These are phyloP conservation scores for Penicillium italicum DNA, from an alignment of 2,329 filamentous ascomycete species.

Conservation along the genomic window DNA sequence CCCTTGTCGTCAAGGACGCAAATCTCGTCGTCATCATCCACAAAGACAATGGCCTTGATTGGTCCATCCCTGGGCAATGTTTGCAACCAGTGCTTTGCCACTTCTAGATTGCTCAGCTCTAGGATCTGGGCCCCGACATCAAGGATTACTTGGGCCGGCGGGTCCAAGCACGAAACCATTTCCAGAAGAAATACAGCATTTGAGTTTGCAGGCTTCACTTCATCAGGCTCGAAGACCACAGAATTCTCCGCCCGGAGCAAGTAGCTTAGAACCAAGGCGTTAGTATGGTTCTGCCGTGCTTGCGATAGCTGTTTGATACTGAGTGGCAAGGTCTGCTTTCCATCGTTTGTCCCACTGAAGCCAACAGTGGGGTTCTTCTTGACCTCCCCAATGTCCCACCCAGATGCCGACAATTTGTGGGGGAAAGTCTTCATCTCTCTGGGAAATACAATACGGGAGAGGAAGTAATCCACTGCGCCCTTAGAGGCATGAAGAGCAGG, in stretches of 20 bases:
- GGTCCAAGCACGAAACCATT: constrained; percentile 40
- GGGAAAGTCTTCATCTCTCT: constrained; percentile 62
- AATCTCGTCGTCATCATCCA: constrained; percentile 39
- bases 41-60: constrained; percentile 54
- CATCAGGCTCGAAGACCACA: constrained; percentile 5
- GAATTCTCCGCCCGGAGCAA: constrained; percentile 55
- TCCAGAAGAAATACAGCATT: constrained; percentile 45
- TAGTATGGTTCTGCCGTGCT: constrained; percentile 57
- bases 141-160: constrained; percentile 57
- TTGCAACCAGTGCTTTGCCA: constrained; percentile 56
- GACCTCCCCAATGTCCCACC: constrained; percentile 57
- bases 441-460: constrained; percentile 58
- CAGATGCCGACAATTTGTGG: constrained; percentile 60
- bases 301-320: constrained; percentile 56
- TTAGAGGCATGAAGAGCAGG: constrained; percentile 53
- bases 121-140: constrained; percentile 70
- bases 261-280: constrained; percentile 61
- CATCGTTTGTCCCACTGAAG: constrained; percentile 69
- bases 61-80: constrained; percentile 9
- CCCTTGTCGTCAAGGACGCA: constrained; percentile 30
- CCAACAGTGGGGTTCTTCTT: constrained; percentile 56
- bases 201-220: constrained; percentile 3
- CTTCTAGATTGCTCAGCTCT: constrained; percentile 56
- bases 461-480: constrained; percentile 59
- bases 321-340: constrained; percentile 56